Percentiles rank a stretch among this genome's conserved stretches.
Conservation (phyloP, 352 stramenopile species). For the Elongisporangium anandrum region DNA sequence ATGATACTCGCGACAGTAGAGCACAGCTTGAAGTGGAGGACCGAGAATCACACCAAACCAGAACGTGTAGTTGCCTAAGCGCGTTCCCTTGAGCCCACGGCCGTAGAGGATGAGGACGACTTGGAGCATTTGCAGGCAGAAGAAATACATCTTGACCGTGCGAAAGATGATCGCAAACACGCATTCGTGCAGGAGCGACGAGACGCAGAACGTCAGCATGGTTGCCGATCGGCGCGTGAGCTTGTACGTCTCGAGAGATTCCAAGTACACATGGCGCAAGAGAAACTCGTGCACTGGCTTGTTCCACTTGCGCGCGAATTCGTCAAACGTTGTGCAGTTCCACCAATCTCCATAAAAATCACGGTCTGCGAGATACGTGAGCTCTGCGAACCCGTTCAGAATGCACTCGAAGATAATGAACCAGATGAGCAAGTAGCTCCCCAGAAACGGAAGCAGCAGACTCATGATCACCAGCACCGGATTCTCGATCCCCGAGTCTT, state of each 20-base stretch:
- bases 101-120: constrained; percentile 89
- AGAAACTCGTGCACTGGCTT: constrained; percentile 96
- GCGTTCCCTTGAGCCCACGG: constrained; percentile 62
- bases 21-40: constrained; percentile 60
- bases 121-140: constrained; percentile 94
- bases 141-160: constrained; percentile 91
- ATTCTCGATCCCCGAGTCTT: constrained; percentile 58
- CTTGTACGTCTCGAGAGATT: constrained; percentile 73
- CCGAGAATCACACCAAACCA: constrained; percentile 78
- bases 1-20: constrained; percentile 83
- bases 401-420: constrained; percentile 97
- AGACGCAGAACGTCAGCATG: constrained; percentile 93
- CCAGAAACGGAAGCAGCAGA: constrained; percentile 91
- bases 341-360: constrained; percentile 98
- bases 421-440: constrained; percentile 95
- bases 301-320: constrained; percentile 95
- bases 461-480: constrained; percentile 61
- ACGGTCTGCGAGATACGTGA: constrained; percentile 87
- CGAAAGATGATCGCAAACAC: constrained; percentile 95
- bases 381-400: constrained; percentile 94
- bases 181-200: constrained; percentile 93
- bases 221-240: constrained; percentile 70
- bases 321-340: constrained; percentile 93
- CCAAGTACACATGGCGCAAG: constrained; percentile 80
- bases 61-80: constrained; percentile 77